Percentiles rank a stretch among this genome's conserved stretches.
Evolutionary conservation across 352 stramenopile genomes (phyloP).

Genomic region (Globisporangium irregulare): DNA sequence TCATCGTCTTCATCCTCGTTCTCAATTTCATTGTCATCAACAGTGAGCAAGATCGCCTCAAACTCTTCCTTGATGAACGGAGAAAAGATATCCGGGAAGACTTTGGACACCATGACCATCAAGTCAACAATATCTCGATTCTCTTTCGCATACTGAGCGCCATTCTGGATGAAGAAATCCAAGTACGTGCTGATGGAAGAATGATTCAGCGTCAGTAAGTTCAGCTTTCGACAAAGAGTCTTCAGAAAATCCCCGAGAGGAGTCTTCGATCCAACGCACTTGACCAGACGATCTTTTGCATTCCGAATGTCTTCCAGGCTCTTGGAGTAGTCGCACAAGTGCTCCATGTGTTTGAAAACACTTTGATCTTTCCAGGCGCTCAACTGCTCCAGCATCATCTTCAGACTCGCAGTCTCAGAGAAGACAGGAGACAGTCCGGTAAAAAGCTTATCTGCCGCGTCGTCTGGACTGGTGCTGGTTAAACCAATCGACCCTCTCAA

Average conservation of each 20-base stretch:
- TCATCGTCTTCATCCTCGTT: conserved; percentile 22
- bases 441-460: conserved; percentile 33
- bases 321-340: conserved; percentile 54
- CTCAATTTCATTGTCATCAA: conserved; percentile 2
- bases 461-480: conserved; percentile 19
- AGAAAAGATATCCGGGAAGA: conserved; percentile 47
- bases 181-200: conserved; percentile 32
- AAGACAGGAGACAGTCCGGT: conserved; percentile 50
- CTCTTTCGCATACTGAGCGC: conserved; percentile 28
- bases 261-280: conserved; percentile 76
- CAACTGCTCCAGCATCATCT: conserved; percentile 62
- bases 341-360: conserved; percentile 70
- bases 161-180: conserved; percentile 35
- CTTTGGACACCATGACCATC: conserved; percentile 45
- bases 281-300: conserved; percentile 67
- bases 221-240: conserved; percentile 78
- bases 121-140: conserved; percentile 59
- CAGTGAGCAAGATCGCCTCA: conserved; percentile 40
- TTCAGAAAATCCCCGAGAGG: conserved; percentile 76
- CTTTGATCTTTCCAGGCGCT: conserved; percentile 73
- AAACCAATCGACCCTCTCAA: conserved; percentile 16
- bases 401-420: conserved; percentile 48
- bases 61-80: conserved; percentile 54
- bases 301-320: conserved; percentile 44
- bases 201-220: conserved; percentile 65